Conservation (phyloP, 495 filamentous ascomycete species). For the Aspergillus mulundensis region DNA sequence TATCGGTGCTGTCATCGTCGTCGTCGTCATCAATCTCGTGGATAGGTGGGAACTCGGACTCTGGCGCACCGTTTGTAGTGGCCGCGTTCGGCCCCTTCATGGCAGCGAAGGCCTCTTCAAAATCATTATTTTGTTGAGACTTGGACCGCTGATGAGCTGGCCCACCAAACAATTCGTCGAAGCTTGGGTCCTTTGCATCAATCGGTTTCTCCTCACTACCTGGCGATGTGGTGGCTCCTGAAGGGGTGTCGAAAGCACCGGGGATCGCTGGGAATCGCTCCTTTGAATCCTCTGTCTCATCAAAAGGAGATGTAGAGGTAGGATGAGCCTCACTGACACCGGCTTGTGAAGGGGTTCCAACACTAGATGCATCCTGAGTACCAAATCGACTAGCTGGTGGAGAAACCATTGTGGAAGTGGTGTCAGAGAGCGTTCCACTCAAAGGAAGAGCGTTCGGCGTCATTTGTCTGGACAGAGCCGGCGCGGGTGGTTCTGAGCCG, state of each 20-base stretch:
- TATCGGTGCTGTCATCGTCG: slow-evolving; percentile 62
- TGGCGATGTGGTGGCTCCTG: slow-evolving; percentile 19
- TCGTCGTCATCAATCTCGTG: slow-evolving; percentile 78
- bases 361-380: slow-evolving; percentile 44
- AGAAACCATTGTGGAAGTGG: slow-evolving; percentile 74
- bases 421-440: slow-evolving; percentile 59
- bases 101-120: slow-evolving; percentile 45
- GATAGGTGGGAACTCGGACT: slow-evolving; percentile 88
- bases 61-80: slow-evolving; percentile 29
- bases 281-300: slow-evolving; percentile 34
- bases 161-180: slow-evolving; percentile 53
- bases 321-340: slow-evolving; percentile 27
- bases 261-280: slow-evolving; percentile 28
- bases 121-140: slow-evolving; percentile 54
- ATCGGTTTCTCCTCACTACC: slow-evolving; percentile 19
- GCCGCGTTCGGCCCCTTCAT: slow-evolving; percentile 28
- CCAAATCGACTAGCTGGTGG: slow-evolving; percentile 74
- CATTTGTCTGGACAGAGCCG: slow-evolving; percentile 66
- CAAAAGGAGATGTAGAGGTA: slow-evolving; percentile 38
- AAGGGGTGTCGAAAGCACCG: slow-evolving; percentile 16
- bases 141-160: slow-evolving; percentile 52
- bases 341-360: slow-evolving; percentile 57
- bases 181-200: slow-evolving; percentile 34
- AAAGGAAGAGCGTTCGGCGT: slow-evolving; percentile 69
- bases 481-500: slow-evolving; percentile 50